Base-by-base conservation (phyloP, 768 basidiomycete genomes). In the Fibroporia radiculosa region DNA sequence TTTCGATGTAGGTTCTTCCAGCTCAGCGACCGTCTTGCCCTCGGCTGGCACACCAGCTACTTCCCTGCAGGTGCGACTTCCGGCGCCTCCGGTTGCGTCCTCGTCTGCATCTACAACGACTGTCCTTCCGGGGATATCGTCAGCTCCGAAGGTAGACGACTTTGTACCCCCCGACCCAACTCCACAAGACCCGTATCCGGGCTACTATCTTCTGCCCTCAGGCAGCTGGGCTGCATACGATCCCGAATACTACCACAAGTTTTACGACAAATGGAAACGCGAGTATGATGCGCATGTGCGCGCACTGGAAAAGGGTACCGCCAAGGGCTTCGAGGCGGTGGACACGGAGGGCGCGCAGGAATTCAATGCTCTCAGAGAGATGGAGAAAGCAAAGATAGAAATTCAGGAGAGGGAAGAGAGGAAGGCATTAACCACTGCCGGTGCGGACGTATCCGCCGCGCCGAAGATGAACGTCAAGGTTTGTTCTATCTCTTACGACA, bases 401-500 rank as follows among this genome's bases (percentile, higher is more conserved):
- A 69, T 88, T 27, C 74, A 84, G 64, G 83, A 85, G 47, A 71
- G 77, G 35, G 88, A 91, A 62, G 80, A 82, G 40, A 72, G 72
- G 59, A 92, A 91, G 62, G 80, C 80, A 2, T 57, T 92, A 43
- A 90, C 88, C 18, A 65, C 70, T 49, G 80, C 79, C 20, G 74
- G 73, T 14, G 74, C 71, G 23, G 78, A 78, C 25, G 67, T 65
- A 23, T 59, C 62, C 1, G 74, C 61, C 23, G 74, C 74, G 53
- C 92, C 90, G 11, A 84, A 66, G 63, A 93, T 90, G 84, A 93
- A 86, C 53, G 75, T 93, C 38, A 80, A 73, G 51, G 87, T 87
- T 56, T 49, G 78, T 64, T 39, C 18, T 3, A n/a, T 8, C 4
- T 20, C 24, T 14, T n/a, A 35, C 24, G 42, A 40, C 13, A n/a